Conservation (phyloP, 73 alveolate genomes). For the Effrenium voratum region DNA sequence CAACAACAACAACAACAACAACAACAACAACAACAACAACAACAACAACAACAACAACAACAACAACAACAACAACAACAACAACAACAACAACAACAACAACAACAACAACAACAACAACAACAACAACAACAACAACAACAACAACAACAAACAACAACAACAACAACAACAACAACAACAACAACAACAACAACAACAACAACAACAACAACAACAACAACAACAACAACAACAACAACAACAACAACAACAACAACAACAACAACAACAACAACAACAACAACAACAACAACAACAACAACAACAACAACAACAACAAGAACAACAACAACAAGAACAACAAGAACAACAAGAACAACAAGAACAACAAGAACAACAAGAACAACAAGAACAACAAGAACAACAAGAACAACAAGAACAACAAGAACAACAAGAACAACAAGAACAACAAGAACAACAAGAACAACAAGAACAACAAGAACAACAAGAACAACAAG, state of each 20-base stretch:
- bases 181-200: too few species aligned
- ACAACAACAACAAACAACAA: too few species aligned
- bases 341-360: neutral
- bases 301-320: neutral
- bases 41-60: too few species aligned
- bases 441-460: neutral
- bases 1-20: too few species aligned
- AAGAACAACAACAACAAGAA: neutral
- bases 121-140: too few species aligned
- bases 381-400: neutral
- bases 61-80: too few species aligned
- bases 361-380: neutral
- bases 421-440: neutral
- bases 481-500: neutral
- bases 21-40: too few species aligned
- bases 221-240: neutral
- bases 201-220: too few species aligned
- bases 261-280: neutral
- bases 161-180: too few species aligned
- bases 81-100: too few species aligned
- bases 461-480: neutral
- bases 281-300: neutral
- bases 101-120: too few species aligned
- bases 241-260: neutral
- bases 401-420: neutral